A percentile compares a stretch with the other conserved stretches of the same genome.
Conservation (phyloP, 495 filamentous ascomycete species). For the Xylaria bambusicola region DNA sequence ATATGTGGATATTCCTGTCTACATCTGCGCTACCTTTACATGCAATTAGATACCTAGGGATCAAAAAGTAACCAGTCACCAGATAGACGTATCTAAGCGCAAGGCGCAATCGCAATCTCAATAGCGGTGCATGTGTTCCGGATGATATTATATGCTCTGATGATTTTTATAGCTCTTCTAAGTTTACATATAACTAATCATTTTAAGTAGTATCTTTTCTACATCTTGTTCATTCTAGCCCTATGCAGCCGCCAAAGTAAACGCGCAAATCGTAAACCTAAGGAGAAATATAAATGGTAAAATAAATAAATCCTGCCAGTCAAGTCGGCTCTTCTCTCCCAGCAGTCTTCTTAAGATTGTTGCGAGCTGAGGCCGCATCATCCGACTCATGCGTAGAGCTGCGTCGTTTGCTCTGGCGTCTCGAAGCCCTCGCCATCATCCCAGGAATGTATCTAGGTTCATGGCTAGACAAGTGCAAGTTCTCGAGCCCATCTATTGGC, state of each 20-base stretch:
- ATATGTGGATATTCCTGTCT: too few relatives aligned
- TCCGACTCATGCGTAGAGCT: slow-evolving; percentile 44
- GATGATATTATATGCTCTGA: background rate
- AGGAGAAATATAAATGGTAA: background rate
- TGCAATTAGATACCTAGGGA: too few relatives aligned
- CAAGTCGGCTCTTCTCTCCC: slow-evolving; percentile 19
- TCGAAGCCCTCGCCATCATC: slow-evolving; percentile 61
- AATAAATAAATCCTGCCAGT: background rate
- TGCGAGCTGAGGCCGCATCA: slow-evolving; percentile 16
- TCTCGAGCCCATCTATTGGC: slow-evolving; percentile 25
- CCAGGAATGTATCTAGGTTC: slow-evolving; percentile 75
- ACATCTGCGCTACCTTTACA: too few relatives aligned
- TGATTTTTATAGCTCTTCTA: too few relatives aligned
- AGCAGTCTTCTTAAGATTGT: slow-evolving; percentile 13
- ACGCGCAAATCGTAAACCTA: background rate
- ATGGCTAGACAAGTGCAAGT: slow-evolving; percentile 51
- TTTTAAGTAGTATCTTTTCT: background rate
- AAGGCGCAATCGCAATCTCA: too few relatives aligned
- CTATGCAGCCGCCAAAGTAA: too few relatives aligned
- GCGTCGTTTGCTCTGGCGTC: slow-evolving; percentile 49
- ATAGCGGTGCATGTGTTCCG: too few relatives aligned
- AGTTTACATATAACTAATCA: too few relatives aligned
- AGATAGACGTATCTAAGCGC: too few relatives aligned
- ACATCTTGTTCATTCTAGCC: slow-evolving; percentile 1
- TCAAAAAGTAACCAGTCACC: too few relatives aligned